Conservation (phyloP, 2,329 filamentous ascomycete genomes). For the Paecilomyces fulvus region DNA sequence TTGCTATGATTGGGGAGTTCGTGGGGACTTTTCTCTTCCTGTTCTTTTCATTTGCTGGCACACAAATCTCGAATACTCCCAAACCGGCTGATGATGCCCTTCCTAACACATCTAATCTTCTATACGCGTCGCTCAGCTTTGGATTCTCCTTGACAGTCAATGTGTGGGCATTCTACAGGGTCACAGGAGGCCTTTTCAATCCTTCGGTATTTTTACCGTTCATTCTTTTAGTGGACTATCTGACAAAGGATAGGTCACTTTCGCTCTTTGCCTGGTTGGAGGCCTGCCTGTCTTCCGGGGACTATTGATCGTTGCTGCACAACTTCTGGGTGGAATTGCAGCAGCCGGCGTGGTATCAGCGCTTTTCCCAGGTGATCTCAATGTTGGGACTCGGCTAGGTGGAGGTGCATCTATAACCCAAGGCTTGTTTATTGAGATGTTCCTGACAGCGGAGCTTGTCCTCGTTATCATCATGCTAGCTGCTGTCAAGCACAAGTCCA, state of each 20-base stretch:
- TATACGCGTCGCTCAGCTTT: slow-evolving; percentile 38
- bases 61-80: slow-evolving; percentile 38
- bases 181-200: slow-evolving; percentile 46
- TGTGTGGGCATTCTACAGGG: slow-evolving; percentile 47
- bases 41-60: slow-evolving; percentile 40
- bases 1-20: slow-evolving; percentile 43
- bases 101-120: slow-evolving; percentile 27
- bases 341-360: slow-evolving; percentile 50
- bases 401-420: slow-evolving; percentile 45
- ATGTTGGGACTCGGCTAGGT: slow-evolving; percentile 49
- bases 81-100: slow-evolving; percentile 21
- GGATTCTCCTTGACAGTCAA: slow-evolving; percentile 44
- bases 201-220: slow-evolving; percentile 29
- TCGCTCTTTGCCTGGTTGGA: slow-evolving; percentile 52
- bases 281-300: slow-evolving; percentile 48
- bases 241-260: slow-evolving; percentile 37
- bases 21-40: slow-evolving; percentile 45
- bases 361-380: slow-evolving; percentile 50
- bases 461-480: slow-evolving; percentile 62
- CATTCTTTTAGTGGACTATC: not conserved
- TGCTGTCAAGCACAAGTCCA: slow-evolving; percentile 64
- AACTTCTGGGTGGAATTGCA: slow-evolving; percentile 52
- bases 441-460: slow-evolving; percentile 56
- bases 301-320: slow-evolving; percentile 45
- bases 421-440: slow-evolving; percentile 60